These are phyloP conservation scores for Boletus bicolor DNA, from an alignment of 768 basidiomycete genomes.

Conservation along the genomic window DNA sequence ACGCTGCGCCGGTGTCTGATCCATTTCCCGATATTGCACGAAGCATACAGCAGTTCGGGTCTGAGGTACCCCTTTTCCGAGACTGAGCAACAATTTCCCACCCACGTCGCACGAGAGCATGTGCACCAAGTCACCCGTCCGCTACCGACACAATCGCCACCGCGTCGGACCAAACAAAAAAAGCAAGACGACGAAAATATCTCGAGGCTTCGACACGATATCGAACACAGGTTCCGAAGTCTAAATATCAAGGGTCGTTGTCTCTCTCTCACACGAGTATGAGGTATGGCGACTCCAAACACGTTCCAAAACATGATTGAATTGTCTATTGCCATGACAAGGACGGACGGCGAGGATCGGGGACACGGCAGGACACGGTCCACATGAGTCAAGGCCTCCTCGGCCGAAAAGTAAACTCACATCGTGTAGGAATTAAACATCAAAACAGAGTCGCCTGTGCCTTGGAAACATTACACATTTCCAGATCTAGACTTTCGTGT, in stretches of 20 bases:
- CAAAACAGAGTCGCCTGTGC: not conserved
- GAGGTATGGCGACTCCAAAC: conserved; percentile 5
- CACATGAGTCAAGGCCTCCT: not conserved
- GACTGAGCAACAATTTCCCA: not conserved
- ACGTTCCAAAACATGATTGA: not conserved
- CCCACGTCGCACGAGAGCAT: conserved; percentile 7
- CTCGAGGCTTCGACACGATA: conserved; percentile 8
- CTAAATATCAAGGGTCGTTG: conserved; percentile 5
- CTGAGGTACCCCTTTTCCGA: not conserved
- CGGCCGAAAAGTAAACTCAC: not conserved
- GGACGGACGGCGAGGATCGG: not conserved
- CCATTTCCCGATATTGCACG: not conserved
- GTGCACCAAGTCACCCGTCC: conserved; percentile 23
- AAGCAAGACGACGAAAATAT: not conserved
- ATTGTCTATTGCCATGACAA: not conserved
- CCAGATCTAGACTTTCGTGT: too few species aligned
- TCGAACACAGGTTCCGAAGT: conserved; percentile 7
- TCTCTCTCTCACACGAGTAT: too few species aligned
- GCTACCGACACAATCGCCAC: conserved; percentile 10
- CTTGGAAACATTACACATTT: not conserved
- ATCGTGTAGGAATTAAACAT: not conserved
- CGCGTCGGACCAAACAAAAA: not conserved
- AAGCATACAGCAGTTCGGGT: not conserved
- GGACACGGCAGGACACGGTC: not conserved
- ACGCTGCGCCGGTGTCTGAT: conserved; percentile 1